Evolutionary conservation across 2,329 filamentous ascomycete species (phyloP).

Genomic region (Colletotrichum musae): DNA sequence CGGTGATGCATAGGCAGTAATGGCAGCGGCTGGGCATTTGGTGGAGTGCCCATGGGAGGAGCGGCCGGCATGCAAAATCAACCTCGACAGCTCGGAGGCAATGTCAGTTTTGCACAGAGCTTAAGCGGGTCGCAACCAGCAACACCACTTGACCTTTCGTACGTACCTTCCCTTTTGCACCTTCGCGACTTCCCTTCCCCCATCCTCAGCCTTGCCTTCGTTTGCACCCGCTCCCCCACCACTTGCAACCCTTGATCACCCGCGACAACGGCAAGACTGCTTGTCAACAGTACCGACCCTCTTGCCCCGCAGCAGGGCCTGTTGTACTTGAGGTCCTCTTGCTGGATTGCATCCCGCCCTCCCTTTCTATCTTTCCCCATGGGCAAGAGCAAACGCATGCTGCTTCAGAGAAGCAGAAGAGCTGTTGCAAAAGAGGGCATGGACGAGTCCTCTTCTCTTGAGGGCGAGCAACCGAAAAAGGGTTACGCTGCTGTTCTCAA

Average conservation of each 20-base stretch:
- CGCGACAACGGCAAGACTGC: not conserved
- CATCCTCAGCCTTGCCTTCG: not conserved
- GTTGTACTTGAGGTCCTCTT: too few species aligned
- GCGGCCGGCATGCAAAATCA: constrained; percentile 65
- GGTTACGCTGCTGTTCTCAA: constrained; percentile 52
- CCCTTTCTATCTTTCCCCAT: constrained; percentile 14
- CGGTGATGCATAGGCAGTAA: constrained; percentile 60
- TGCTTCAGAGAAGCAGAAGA: constrained; percentile 30
- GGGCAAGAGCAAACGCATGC: constrained; percentile 32
- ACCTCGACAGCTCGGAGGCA: constrained; percentile 69
- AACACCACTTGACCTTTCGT: constrained; percentile 76
- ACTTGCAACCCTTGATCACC: not conserved
- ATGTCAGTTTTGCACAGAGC: constrained; percentile 77
- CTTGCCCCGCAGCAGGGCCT: not conserved
- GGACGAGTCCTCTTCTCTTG: constrained; percentile 7
- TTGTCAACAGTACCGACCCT: not conserved
- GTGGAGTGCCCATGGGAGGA: constrained; percentile 72
- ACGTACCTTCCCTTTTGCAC: constrained; percentile 56
- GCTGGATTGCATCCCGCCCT: not conserved
- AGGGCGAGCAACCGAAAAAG: constrained; percentile 35
- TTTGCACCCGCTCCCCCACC: not conserved
- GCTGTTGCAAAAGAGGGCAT: constrained; percentile 28
- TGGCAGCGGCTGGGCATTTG: constrained; percentile 73
- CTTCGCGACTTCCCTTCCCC: constrained; percentile 9
- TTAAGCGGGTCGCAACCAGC: constrained; percentile 74